Percentiles rank a stretch among this genome's conserved stretches.
Conservation (phyloP, 139 green algal genomes). For the Chlorella sp. region DNA sequence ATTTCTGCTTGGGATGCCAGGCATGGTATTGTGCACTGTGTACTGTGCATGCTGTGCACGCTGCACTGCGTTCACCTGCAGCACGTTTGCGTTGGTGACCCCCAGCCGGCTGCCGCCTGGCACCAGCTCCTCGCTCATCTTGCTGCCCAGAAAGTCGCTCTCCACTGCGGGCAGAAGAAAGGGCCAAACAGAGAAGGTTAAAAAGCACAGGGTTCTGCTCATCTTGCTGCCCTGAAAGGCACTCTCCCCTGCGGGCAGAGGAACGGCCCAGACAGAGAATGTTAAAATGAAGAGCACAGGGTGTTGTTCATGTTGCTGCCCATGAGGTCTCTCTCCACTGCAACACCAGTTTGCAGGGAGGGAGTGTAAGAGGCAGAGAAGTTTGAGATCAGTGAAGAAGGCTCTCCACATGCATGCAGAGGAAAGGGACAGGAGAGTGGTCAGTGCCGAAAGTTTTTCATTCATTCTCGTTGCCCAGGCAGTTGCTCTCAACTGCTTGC, state of each 20-base stretch:
- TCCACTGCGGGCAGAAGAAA: slow-evolving; percentile 47
- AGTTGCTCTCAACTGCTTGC: no score
- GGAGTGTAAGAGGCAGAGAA: neutral
- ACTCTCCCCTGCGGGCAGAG: slow-evolving; percentile 56
- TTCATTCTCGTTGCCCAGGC: no score
- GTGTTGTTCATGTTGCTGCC: slow-evolving; percentile 52
- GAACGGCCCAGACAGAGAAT: no score
- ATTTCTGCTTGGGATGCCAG: no score
- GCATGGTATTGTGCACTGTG: no score
- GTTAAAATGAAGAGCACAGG: no score
- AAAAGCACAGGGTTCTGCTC: no score
- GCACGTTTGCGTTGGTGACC: slow-evolving; percentile 75
- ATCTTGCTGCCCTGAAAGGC: slow-evolving; percentile 66
- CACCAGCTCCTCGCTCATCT: slow-evolving; percentile 71
- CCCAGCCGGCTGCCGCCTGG: slow-evolving; percentile 61
- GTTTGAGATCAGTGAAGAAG: neutral
- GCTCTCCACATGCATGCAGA: neutral
- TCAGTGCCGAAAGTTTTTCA: no score
- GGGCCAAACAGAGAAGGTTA: no score
- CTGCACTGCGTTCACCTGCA: slow-evolving; percentile 20
- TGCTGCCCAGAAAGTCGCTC: slow-evolving; percentile 69
- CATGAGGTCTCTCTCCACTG: slow-evolving; percentile 73
- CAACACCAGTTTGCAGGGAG: neutral
- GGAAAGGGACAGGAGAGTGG: no score
- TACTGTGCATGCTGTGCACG: neutral